These are phyloP conservation scores for Xylariomycetidae sp. DNA, from an alignment of 2,329 filamentous ascomycete species.

Conservation along the genomic window DNA sequence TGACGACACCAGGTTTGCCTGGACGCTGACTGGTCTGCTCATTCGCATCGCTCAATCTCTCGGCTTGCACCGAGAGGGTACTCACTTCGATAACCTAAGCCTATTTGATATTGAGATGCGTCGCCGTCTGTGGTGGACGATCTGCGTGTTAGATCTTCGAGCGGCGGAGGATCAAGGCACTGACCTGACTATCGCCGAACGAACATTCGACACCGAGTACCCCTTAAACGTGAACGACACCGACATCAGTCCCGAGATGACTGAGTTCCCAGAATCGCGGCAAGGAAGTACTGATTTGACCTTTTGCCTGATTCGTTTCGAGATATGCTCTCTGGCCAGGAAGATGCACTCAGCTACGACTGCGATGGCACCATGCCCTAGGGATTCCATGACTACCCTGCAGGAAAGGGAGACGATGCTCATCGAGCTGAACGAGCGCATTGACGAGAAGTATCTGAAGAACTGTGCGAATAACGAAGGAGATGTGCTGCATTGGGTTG, in stretches of 20 bases:
- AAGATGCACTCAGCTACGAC: constrained; percentile 32
- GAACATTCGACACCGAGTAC: constrained; percentile 45
- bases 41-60: constrained; percentile 49
- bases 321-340: constrained; percentile 35
- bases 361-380: constrained; percentile 25
- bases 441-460: constrained; percentile 49
- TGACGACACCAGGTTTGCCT: constrained; percentile 49
- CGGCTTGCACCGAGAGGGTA: constrained; percentile 53
- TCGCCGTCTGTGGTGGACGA: constrained; percentile 55
- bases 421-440: constrained; percentile 38
- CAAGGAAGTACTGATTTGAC: constrained; percentile 49
- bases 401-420: constrained; percentile 40
- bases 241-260: constrained; percentile 43
- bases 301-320: constrained; percentile 37
- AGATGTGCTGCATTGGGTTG: constrained; percentile 44
- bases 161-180: constrained; percentile 54
- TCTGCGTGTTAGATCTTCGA: constrained; percentile 54
- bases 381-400: constrained; percentile 26
- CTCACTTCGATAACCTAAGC: constrained; percentile 43
- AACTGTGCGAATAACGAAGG: constrained; percentile 39
- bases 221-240: constrained; percentile 53
- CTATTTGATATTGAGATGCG: constrained; percentile 59
- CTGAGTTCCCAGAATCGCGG: constrained; percentile 38
- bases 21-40: constrained; percentile 59
- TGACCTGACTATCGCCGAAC: constrained; percentile 38